Conservation (phyloP, 1,139 yeast genomes). For the Candida tetrigidarum region DNA sequence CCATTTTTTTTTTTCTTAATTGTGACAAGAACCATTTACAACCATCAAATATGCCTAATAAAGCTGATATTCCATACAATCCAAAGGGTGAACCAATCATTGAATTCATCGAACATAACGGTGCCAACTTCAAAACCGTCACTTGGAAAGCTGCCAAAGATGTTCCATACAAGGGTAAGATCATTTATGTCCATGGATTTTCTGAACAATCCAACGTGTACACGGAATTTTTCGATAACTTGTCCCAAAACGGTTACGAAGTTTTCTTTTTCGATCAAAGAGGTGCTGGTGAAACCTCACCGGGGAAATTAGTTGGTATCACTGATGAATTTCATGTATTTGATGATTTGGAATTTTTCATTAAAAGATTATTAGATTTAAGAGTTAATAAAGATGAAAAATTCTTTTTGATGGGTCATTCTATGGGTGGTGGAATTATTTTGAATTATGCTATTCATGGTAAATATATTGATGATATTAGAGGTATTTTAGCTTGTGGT, state of each 20-base stretch:
- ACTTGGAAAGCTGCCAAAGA: conserved; percentile 44
- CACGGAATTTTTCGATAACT: conserved; percentile 58
- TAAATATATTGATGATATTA: conserved; percentile 52
- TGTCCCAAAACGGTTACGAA: conserved; percentile 69
- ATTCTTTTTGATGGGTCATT: conserved; percentile 75
- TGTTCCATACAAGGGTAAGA: conserved; percentile 51
- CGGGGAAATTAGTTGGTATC: conserved; percentile 60
- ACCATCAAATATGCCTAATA: no score
- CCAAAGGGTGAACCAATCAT: conserved; percentile 35
- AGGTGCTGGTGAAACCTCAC: conserved; percentile 82
- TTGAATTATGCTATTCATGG: conserved; percentile 79
- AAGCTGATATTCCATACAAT: conserved; percentile 34
- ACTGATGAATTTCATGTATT: conserved; percentile 69
- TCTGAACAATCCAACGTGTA: conserved; percentile 65
- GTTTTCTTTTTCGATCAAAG: conserved; percentile 83
- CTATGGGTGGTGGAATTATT: conserved; percentile 95
- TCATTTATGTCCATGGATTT: conserved; percentile 81
- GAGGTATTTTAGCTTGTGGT: conserved; percentile 63
- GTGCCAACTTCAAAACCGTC: conserved; percentile 43
- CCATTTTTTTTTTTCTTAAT: no score
- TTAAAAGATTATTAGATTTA: conserved; percentile 38
- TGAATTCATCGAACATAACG: conserved; percentile 36
- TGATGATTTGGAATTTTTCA: conserved; percentile 71
- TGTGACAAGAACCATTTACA: no score
- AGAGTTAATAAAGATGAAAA: conserved; percentile 36